phyloP scores from a whole-genome alignment of 164 flowering plant genomes.

The Tetracentron sinense region DNA sequence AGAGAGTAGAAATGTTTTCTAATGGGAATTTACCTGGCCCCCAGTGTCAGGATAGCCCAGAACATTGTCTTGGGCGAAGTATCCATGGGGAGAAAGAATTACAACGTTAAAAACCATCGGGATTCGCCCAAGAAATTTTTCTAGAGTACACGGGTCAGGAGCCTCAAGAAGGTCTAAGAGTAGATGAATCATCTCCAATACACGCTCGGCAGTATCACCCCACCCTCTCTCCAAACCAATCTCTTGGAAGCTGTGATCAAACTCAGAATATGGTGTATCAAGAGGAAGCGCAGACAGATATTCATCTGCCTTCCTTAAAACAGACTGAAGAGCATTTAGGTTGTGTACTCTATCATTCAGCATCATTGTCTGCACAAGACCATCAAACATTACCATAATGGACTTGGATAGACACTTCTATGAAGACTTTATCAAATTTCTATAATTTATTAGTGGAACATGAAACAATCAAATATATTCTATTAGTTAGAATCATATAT shows the following conservation, averaged over 20 bases:
- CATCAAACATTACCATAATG: neutral
- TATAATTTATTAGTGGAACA: no score
- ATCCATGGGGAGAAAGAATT: constrained; percentile 79
- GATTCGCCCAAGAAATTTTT: constrained; percentile 60
- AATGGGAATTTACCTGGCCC: no score
- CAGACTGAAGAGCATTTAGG: constrained; percentile 29
- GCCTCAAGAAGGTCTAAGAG: no score
- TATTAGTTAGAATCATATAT: no score
- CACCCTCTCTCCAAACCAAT: no score
- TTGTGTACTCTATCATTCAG: constrained; percentile 30
- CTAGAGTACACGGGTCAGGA: constrained; percentile 63
- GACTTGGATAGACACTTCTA: neutral
- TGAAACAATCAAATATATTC: no score
- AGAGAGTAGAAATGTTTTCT: no score
- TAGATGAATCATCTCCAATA: no score
- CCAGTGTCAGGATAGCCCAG: constrained; percentile 81
- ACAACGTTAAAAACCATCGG: constrained; percentile 82
- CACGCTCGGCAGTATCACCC: no score
- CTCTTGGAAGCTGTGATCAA: constrained; percentile 48
- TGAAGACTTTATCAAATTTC: neutral
- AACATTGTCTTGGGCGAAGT: constrained; percentile 78
- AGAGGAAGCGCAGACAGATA: constrained; percentile 30
- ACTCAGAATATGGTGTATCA: constrained; percentile 35
- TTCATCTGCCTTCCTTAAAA: constrained; percentile 38
- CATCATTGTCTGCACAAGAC: constrained; percentile 36